Percentiles rank a stretch among this genome's conserved stretches.
Conservation (phyloP, 305 asterid species). For the Plantago coronopus region DNA sequence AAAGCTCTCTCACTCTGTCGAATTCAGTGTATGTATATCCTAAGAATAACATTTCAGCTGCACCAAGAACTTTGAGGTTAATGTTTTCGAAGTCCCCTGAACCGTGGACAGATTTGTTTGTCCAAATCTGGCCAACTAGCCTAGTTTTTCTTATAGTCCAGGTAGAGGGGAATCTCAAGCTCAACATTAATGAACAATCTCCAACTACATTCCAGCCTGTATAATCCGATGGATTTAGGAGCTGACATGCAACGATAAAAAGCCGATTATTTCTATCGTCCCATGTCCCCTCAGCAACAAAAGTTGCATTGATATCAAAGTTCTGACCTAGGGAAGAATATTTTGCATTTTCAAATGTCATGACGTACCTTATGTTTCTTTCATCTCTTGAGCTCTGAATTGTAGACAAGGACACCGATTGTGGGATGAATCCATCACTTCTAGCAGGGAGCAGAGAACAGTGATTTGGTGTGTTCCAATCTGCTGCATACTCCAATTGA, state of each 20-base stretch:
- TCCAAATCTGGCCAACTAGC: conserved; percentile 48
- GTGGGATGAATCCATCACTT: conserved; percentile 22
- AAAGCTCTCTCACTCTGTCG: conserved; percentile 30
- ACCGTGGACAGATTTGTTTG: conserved; percentile 29
- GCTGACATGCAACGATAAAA: conserved; percentile 42
- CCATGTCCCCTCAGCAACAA: conserved; percentile 66
- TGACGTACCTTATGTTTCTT: conserved; percentile 31
- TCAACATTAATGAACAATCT: conserved; percentile 48
- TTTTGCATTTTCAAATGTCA: conserved; percentile 21
- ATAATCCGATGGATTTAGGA: conserved; percentile 24
- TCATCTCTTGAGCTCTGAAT: conserved; percentile 38
- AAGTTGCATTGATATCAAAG: conserved; percentile 21
- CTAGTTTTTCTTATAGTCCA: conserved; percentile 33
- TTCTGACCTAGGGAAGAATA: not conserved
- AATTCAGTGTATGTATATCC: conserved; percentile 49
- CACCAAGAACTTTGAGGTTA: conserved; percentile 13
- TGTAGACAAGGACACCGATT: conserved; percentile 26
- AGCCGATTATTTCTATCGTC: conserved; percentile 34
- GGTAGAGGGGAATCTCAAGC: conserved; percentile 39
- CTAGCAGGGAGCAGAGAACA: conserved; percentile 31
- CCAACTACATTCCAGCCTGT: conserved; percentile 26
- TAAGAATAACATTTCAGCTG: conserved; percentile 13
- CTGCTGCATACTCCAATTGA: conserved; percentile 35
- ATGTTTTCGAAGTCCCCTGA: conserved; percentile 35
- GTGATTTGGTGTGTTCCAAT: conserved; percentile 23